Base-by-base conservation (phyloP, 176 grass and related monocot species). In the Cymbopogon citratus region DNA sequence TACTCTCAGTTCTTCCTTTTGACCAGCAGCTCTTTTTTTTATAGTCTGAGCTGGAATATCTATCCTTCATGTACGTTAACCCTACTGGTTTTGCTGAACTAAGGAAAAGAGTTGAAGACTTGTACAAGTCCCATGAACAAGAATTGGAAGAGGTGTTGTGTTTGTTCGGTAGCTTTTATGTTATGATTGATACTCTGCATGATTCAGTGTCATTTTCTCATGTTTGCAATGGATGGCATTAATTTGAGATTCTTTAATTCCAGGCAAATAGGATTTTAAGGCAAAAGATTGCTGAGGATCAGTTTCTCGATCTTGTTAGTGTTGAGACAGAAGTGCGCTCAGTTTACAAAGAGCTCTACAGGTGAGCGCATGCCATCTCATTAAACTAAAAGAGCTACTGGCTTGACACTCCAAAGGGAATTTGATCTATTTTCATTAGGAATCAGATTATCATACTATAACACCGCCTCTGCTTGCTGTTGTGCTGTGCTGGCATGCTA, bases 1-100 rank as follows among this genome's bases (percentile, higher is more conserved):
- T 81, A 36, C 44, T 73, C 46, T 76, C 54, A 69, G 34, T 82
- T 81, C 44, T 43, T 85, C 52, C 52, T 79, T 63, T 77, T 94
- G 67, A 83, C 70, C n/a, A 41, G 23, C 80, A 62, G 9, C 60
- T 72, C 48, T 78, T 46, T 61, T 45, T 48, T 78, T 89, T 93
- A 80, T 85, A 98, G 96, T 91, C 92, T 80, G 96, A 98, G 63
- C 84, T 98, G 75, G 96, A 98, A 78, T 93, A 93, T 85, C 85
- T 98, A 46, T 98, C 96, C 81, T 93, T 98, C 76, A 95, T 98
- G 96, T 98, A 98, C 54, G 79, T 86, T 80, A 90, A 90, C 84
- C 91, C 90, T 7, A 81, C 66, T 75, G 90, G 87, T 82, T 98
- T 95, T 33, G 70, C 75, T 59, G 88, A 98, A 73, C 83, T 98